phyloP scores from a whole-genome alignment of 306 rosid species.

The Fragaria iinumae region DNA sequence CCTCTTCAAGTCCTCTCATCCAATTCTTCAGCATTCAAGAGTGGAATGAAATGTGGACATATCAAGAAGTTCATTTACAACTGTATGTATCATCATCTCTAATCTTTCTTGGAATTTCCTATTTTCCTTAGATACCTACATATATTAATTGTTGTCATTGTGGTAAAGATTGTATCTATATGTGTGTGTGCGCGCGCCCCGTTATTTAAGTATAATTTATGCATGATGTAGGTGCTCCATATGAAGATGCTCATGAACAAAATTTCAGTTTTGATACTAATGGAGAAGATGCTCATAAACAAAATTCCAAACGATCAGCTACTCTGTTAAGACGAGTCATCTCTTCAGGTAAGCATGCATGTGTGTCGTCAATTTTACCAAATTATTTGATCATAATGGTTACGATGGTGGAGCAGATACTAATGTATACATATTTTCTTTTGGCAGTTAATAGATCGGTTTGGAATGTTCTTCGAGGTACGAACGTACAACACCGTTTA shows the following conservation, averaged over 20 bases:
- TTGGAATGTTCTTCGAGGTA: background rate
- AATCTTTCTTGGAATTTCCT: too few species aligned
- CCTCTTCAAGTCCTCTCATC: constrained; percentile 24
- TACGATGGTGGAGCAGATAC: background rate
- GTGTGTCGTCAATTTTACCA: background rate
- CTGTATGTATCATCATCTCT: background rate
- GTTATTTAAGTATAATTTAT: background rate
- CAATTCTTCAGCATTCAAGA: constrained; percentile 21
- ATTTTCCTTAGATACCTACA: too few species aligned
- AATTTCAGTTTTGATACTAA: too few species aligned
- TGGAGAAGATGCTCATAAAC: background rate
- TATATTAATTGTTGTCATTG: too few species aligned
- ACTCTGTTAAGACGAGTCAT: background rate
- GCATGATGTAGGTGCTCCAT: background rate
- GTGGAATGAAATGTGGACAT: background rate
- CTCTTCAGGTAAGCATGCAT: background rate
- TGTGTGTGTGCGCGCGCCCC: too few species aligned
- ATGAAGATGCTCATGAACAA: background rate
- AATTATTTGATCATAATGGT: too few species aligned
- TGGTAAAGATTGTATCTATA: too few species aligned
- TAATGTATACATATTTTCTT: background rate
- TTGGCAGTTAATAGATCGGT: background rate
- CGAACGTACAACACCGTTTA: background rate
- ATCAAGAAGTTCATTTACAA: constrained; percentile 6
- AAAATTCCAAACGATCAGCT: background rate